A percentile compares a stretch with the other conserved stretches of the same genome.
phyloP scores from a whole-genome alignment of 257 asterid genomes.

The Penstemon barbatus region DNA sequence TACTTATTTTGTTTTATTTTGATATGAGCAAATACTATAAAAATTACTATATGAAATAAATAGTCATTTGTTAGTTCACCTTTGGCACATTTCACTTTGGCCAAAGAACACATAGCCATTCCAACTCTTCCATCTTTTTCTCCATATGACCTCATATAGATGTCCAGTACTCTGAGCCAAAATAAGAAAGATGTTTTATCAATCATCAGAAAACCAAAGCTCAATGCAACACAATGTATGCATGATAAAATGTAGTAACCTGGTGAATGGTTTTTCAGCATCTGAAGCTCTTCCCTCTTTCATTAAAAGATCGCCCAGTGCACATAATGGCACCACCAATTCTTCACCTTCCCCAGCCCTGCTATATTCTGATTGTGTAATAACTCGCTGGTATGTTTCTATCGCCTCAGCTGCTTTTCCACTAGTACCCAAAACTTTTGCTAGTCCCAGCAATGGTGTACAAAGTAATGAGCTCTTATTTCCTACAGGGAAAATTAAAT shows the following conservation, averaged over 20 bases:
- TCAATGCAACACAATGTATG: constrained; percentile 8
- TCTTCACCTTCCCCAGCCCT: constrained; percentile 56
- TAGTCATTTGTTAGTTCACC: constrained; percentile 1
- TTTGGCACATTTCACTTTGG: constrained; percentile 49
- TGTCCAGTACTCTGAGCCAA: constrained; percentile 54
- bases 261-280: constrained; percentile 62
- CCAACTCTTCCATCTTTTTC: constrained; percentile 79
- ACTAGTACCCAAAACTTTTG: constrained; percentile 52
- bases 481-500: constrained; percentile 40
- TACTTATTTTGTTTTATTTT: too few relatives aligned
- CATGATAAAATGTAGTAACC: constrained; percentile 42
- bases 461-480: constrained; percentile 49
- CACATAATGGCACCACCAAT: constrained; percentile 58
- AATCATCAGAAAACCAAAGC: constrained; percentile 8
- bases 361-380: constrained; percentile 49
- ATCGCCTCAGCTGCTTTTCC: constrained; percentile 61
- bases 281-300: constrained; percentile 62
- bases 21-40: constrained; percentile 5
- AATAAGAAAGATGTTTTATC: constrained; percentile 20
- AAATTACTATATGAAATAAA: background rate
- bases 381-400: constrained; percentile 53
- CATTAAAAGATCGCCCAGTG: constrained; percentile 66
- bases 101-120: constrained; percentile 79
- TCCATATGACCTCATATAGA: constrained; percentile 57
- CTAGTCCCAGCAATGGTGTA: constrained; percentile 73